Evolutionary conservation across 768 basidiomycete genomes (phyloP), one percentile per base, ranked within the genome.

Genomic region (Suillus subaureus): DNA sequence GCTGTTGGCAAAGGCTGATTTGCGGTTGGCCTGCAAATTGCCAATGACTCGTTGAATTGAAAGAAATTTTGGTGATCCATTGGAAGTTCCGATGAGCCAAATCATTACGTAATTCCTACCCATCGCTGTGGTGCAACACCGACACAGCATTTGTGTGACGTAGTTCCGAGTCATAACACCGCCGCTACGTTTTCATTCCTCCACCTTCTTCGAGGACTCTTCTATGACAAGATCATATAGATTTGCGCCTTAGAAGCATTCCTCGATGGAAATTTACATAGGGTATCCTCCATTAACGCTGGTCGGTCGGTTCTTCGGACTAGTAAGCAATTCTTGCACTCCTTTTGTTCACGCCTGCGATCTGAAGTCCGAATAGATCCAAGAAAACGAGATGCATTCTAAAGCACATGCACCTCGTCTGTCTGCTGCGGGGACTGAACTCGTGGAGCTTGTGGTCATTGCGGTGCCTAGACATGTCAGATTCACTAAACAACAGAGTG

Each of bases 1-100:
- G 62, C 26, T 60, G 40, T 18, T 60, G 58, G 39, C 28, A 26
- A 51, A 61, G 52, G 47, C 52, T 28, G 70, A 66, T 65, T 66
- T 61, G 67, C 37, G 62, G 67, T 57, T 49, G 70, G 64, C 74
- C 66, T 66, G 66, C 37, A 66, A 66, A 68, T 73, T 77, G 75
- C 67, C n/a, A 61, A 64, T 61, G 63, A 28, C 61, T 49, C 6
- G 26, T 51, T 35, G 33, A 31, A 13, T 37, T 6, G 37, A 57
- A 0, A n/a, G 65, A 66, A 42, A 67, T 73, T 71, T 55, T 49
- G 69, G 54, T 69, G 60, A 68, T 71, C 66, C 28, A 62, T 62
- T 43, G 26, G 57, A 39, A 60, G 26, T 2, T 12, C 23, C 26
- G 39, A 6, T 35, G 23, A 5, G 37, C 37, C n/a, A 12, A 33